phyloP scores from a whole-genome alignment of 2,329 filamentous ascomycete species.

The Cladobotryum mycophilum region DNA sequence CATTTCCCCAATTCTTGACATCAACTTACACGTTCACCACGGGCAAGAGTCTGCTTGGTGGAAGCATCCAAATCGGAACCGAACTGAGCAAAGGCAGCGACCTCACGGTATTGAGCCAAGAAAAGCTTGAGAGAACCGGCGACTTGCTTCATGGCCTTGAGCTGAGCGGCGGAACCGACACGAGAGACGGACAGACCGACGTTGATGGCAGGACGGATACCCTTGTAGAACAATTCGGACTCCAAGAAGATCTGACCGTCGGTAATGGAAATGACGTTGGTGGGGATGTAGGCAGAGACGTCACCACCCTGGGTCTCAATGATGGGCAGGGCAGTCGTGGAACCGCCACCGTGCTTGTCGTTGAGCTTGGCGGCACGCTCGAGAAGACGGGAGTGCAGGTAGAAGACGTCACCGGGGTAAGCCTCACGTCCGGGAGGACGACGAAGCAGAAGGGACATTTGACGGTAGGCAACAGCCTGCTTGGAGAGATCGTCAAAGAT shows the following conservation, averaged over 20 bases:
- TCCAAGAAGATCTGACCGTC: conserved; percentile 99
- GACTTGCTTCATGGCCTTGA: conserved; percentile 99
- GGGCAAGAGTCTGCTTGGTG: conserved; percentile 96
- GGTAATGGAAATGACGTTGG: conserved; percentile 99
- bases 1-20: neutral
- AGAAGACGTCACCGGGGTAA: conserved; percentile 98
- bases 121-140: conserved; percentile 99
- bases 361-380: conserved; percentile 99
- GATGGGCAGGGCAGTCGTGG: conserved; percentile 91
- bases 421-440: conserved; percentile 98
- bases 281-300: conserved; percentile 99
- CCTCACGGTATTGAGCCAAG: conserved; percentile 99
- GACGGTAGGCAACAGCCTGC: conserved; percentile 96
- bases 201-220: conserved; percentile 99
- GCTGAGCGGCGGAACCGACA: conserved; percentile 98
- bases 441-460: conserved; percentile 97
- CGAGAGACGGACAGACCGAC: conserved; percentile 99
- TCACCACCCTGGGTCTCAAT: conserved; percentile 99
- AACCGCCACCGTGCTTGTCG: conserved; percentile 89
- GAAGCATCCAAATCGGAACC: conserved; percentile 98
- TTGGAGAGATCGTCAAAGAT: conserved; percentile 95
- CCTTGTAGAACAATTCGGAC: conserved; percentile 99
- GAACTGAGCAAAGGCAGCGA: conserved; percentile 99
- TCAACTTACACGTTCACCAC: conserved; percentile 87
- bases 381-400: conserved; percentile 97